Evolutionary conservation across 2,329 filamentous ascomycete genomes (phyloP), one percentile per base, ranked within the genome.

Genomic region (Chrysoporthe cubensis): DNA sequence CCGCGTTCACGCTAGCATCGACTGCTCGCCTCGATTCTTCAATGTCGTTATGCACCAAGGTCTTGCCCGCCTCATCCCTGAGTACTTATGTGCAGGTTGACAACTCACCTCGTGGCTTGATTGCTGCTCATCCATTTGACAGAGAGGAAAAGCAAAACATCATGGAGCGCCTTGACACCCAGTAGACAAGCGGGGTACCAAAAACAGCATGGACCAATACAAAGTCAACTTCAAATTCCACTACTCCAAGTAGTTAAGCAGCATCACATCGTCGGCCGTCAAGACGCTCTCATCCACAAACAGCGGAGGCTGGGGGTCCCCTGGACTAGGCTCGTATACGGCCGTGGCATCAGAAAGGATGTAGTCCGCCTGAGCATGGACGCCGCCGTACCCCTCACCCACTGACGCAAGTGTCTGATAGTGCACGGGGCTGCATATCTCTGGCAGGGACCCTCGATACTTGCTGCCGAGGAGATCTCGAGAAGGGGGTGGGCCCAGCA

Each of bases 321-420:
- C 69, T 7, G 69, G 56, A 13, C 44, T 48, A 1, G 68, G 65
- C 34, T 72, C 71, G 44, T 73, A 75, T 14, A 74, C 60, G 14
- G 71, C 71, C 2, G 66, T 48, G 4, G 74, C 69, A 54, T 73
- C 66, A 3, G 68, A 65, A 1, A 74, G 37, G 1, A 67, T 61
- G 59, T 74, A 75, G 66, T 11, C 56, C 18, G 61, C 3, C 13
- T 63, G 61, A 16, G 11, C 7, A 21, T n/a, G 6, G 1, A 32
- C 14, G 9, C 21, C 16, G 37, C 50, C 14, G n/a, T 32, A 16
- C 11, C 16, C 37, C 16, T 8, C 37, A 21, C 52, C 42, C 37
- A 65, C 9, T 18, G 26, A 18, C 18, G 43, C 44, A 9, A 42
- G 3, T 34, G 44, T 40, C 26, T 37, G 64, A 59, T 64, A 69